These are phyloP conservation scores for Glycine latifolia DNA, from an alignment of 306 rosid species.

Conservation along the genomic window DNA sequence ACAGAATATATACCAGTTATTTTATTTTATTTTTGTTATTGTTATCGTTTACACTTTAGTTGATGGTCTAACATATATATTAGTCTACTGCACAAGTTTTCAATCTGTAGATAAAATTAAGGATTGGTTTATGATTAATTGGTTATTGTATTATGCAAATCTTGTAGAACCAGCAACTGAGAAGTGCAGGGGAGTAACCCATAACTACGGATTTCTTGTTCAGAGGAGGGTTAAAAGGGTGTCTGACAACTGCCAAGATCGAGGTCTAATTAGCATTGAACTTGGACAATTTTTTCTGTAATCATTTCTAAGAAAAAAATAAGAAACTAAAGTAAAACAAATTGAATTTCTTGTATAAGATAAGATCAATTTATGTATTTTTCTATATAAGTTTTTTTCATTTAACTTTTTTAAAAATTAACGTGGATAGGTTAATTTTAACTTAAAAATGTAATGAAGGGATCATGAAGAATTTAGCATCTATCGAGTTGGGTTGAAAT, in stretches of 20 bases:
- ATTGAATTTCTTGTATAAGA: too few relatives aligned
- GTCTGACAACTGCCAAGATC: not conserved
- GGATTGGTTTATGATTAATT: not conserved
- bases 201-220: not conserved
- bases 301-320: too few relatives aligned
- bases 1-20: constrained; percentile 54
- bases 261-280: not conserved
- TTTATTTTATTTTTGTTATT: not conserved
- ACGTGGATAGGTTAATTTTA: too few relatives aligned
- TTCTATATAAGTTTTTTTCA: too few relatives aligned
- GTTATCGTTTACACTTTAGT: constrained; percentile 43
- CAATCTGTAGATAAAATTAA: not conserved
- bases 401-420: too few relatives aligned
- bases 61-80: not conserved
- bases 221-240: not conserved
- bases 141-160: constrained; percentile 1
- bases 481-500: constrained; percentile 26
- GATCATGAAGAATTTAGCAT: constrained; percentile 35
- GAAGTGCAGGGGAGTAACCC: constrained; percentile 1
- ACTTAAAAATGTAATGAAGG: not conserved
- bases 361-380: too few relatives aligned
- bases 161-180: not conserved
- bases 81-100: not conserved
- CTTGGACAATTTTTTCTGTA: too few relatives aligned
- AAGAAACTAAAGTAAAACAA: too few relatives aligned